Base-by-base conservation (phyloP, 2,329 filamentous ascomycete genomes). In the Fusarium sterilihyphosum region DNA sequence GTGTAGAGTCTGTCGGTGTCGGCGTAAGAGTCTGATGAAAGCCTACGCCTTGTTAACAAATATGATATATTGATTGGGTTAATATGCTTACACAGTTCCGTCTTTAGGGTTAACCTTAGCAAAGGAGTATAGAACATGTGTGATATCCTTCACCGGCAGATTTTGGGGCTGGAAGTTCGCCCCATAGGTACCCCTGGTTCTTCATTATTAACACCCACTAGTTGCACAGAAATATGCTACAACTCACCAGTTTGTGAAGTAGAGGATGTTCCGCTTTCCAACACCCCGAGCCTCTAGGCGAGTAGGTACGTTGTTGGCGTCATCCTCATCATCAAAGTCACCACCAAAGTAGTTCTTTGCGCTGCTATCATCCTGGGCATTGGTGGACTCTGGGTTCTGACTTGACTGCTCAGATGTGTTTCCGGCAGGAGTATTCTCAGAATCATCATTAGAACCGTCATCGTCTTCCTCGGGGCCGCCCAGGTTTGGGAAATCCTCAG, bases 131-230 rank as follows among this genome's bases (percentile, higher is more conserved):
- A 96, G 86, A 3, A 96, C 84, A 77, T 96, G 94, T 0, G 93
- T 96, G 40, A 96, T 85, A 59, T 92, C 87, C 11, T 90, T 86
- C 1, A 87, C 89, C 0, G 92, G 91, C 13, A 97, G 85, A 70
- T 93, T 87, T 74, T 92, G 87, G 1, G 93, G 93, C 53, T 92
- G 88, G 79, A 92, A 94, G 72, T 93, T 89, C 62, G 93, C 88
- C 31, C 85, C 91, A 78, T 97, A 96, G 58, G 94, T 93, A 46
- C 80, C 79, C 82, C 82, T 83, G 86, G 77, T 89, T 90, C 66
- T 91, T 46, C 69, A 56, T 72, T 61, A 69, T 61, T 41, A 72
- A 40, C 31, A 64, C 31, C 47, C 12, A 43, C 35, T 41, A 56
- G 38, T 68, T 17, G 14, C 16, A 8, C 6, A 26, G 2, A 59